Conservation (phyloP, 2,329 filamentous ascomycete species). For the Ceratocystis albifundus region DNA sequence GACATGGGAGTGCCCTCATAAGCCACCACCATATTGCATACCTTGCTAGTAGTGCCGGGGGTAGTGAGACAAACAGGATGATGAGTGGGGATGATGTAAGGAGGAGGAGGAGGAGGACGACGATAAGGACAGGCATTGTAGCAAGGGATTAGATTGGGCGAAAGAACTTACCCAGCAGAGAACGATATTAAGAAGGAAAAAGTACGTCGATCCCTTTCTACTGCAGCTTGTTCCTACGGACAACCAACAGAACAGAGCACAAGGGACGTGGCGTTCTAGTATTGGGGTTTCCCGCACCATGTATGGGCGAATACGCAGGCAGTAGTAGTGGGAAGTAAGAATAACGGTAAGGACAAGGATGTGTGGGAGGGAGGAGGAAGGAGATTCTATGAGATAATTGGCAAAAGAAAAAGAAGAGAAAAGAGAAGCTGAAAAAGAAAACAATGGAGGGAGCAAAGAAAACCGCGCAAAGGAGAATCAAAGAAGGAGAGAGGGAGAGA, state of each 20-base stretch:
- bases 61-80: not conserved
- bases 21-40: not conserved
- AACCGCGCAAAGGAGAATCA: not conserved
- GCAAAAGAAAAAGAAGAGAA: not conserved
- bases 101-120: no score
- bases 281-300: not conserved
- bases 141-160: not conserved
- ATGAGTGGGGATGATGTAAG: not conserved
- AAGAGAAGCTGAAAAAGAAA: not conserved
- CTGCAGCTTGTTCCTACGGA: not conserved
- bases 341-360: not conserved
- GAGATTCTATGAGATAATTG: not conserved
- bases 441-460: not conserved
- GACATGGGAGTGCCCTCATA: not conserved
- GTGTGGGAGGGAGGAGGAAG: not conserved
- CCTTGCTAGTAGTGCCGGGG: constrained; percentile 2
- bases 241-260: no score
- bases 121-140: not conserved
- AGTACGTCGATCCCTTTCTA: not conserved
- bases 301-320: not conserved
- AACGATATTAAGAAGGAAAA: not conserved
- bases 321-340: not conserved
- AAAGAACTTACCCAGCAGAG: not conserved
- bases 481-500: not conserved
- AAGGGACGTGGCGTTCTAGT: no score